Evolutionary conservation across 208 protist species (phyloP).

Genomic region (Naegleria lovaniensis): DNA sequence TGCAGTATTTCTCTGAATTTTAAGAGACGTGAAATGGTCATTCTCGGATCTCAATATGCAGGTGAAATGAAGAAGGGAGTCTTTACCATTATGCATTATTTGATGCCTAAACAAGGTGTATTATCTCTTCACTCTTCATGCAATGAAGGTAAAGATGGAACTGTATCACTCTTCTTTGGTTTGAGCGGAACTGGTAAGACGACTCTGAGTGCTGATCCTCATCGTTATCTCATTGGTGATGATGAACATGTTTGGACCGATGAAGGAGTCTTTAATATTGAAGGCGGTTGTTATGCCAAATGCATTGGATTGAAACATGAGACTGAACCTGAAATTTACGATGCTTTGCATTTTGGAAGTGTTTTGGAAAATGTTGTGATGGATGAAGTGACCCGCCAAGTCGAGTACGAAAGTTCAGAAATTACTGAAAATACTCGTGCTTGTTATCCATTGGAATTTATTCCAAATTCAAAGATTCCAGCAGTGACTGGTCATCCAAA

Average conservation of each 20-base stretch:
- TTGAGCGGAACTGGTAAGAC: slow-evolving; percentile 83
- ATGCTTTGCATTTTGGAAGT: slow-evolving; percentile 68
- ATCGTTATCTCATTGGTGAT: slow-evolving; percentile 73
- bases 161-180: slow-evolving; percentile 77
- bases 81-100: slow-evolving; percentile 89
- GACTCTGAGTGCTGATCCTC: slow-evolving; percentile 77
- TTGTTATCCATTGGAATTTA: slow-evolving; percentile 86
- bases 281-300: slow-evolving; percentile 86
- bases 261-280: slow-evolving; percentile 78
- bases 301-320: slow-evolving; percentile 69
- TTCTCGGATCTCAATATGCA: slow-evolving; percentile 89
- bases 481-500: slow-evolving; percentile 70
- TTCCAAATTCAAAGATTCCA: slow-evolving; percentile 74
- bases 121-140: slow-evolving; percentile 82
- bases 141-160: slow-evolving; percentile 72
- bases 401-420: slow-evolving; percentile 81
- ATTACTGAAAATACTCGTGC: slow-evolving; percentile 93
- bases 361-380: slow-evolving; percentile 77
- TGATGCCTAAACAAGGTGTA: slow-evolving; percentile 78
- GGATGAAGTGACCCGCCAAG: slow-evolving; percentile 52
- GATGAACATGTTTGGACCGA: slow-evolving; percentile 84
- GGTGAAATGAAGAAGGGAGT: slow-evolving; percentile 97
- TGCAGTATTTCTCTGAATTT: slow-evolving; percentile 74
- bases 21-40: slow-evolving; percentile 75
- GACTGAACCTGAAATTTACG: slow-evolving; percentile 82